These are phyloP conservation scores for Penicillium griseofulvum DNA, from an alignment of 2,329 filamentous ascomycete species.

Conservation along the genomic window DNA sequence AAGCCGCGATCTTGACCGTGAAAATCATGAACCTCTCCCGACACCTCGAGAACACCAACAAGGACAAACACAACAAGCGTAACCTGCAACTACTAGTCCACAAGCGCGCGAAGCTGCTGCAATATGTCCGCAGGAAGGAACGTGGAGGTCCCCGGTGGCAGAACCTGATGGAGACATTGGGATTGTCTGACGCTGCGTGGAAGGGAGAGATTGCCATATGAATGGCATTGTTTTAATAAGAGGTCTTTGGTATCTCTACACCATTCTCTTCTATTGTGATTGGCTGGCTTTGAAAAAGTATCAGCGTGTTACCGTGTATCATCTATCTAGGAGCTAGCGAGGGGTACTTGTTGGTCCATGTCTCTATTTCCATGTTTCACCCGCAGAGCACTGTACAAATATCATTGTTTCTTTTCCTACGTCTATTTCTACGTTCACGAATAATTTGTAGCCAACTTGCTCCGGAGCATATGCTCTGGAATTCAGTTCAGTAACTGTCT, in stretches of 20 bases:
- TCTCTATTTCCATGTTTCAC: conserved; percentile 3
- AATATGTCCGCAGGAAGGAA: conserved; percentile 85
- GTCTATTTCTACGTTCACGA: neutral
- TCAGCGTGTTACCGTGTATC: conserved; percentile 14
- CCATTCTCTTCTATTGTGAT: conserved; percentile 1
- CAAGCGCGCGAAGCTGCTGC: conserved; percentile 80
- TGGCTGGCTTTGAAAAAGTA: conserved; percentile 11
- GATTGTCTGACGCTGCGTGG: conserved; percentile 84
- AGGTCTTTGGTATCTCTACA: conserved; percentile 9
- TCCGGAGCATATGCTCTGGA: neutral
- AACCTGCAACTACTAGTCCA: conserved; percentile 85
- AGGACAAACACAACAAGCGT: conserved; percentile 92
- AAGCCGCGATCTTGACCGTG: conserved; percentile 89
- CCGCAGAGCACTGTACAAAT: conserved; percentile 25
- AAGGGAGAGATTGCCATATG: conserved; percentile 81
- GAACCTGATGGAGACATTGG: conserved; percentile 77
- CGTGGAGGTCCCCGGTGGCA: conserved; percentile 87
- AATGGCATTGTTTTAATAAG: conserved; percentile 20
- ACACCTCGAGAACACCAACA: conserved; percentile 68
- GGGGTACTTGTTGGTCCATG: conserved; percentile 10
- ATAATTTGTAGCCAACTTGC: neutral
- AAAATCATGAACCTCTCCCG: conserved; percentile 83
- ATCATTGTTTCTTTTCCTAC: conserved; percentile 15
- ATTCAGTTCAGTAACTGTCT: neutral
- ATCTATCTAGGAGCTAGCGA: conserved; percentile 9